phyloP scores from a whole-genome alignment of 257 asterid genomes.

The Jasminum sambac region DNA sequence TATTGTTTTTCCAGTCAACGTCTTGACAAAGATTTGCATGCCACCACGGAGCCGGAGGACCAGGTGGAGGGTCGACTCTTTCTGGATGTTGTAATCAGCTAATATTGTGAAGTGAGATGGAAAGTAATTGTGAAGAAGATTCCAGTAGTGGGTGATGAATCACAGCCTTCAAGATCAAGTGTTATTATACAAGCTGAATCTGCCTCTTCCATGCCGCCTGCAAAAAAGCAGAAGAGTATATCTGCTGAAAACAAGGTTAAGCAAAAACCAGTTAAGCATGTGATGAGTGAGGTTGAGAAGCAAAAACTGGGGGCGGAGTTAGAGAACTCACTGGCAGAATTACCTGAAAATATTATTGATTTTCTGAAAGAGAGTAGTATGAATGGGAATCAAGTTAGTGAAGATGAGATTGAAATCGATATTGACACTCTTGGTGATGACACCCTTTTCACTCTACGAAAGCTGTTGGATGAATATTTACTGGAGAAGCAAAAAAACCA shows the following conservation, averaged over 20 bases:
- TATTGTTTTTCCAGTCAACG: too few relatives aligned
- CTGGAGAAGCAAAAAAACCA: conserved; percentile 51
- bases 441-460: conserved; percentile 59
- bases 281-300: conserved; percentile 63
- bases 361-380: conserved; percentile 60
- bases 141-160: conserved; percentile 36
- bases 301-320: conserved; percentile 60
- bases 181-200: conserved; percentile 46
- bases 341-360: conserved; percentile 71
- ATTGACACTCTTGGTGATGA: conserved; percentile 68
- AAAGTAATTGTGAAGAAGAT: conserved; percentile 69
- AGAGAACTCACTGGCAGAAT: conserved; percentile 57
- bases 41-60: too few relatives aligned
- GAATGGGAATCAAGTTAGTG: conserved; percentile 50
- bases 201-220: conserved; percentile 44
- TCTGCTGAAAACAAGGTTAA: conserved; percentile 47
- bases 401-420: conserved; percentile 91
- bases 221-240: conserved; percentile 53
- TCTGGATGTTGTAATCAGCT: too few relatives aligned
- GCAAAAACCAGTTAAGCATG: conserved; percentile 45
- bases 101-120: conserved; percentile 74
- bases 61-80: too few relatives aligned
- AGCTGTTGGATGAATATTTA: conserved; percentile 63
- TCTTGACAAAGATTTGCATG: too few relatives aligned
- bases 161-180: conserved; percentile 45